Conservation (phyloP, 2,329 filamentous ascomycete species). For the Truncatella angustata region DNA sequence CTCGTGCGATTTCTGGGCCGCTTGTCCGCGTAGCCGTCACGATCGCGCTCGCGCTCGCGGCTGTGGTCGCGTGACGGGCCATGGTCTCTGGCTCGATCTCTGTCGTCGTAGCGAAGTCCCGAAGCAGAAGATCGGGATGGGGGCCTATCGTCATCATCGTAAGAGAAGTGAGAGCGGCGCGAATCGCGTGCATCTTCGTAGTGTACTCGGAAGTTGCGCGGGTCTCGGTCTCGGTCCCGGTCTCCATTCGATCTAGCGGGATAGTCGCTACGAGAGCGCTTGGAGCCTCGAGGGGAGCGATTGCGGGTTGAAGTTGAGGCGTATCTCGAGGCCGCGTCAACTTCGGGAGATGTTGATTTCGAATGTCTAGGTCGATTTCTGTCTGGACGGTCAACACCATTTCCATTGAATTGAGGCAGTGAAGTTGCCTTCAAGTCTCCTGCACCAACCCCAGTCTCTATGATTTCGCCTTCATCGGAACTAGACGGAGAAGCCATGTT, state of each 20-base stretch:
- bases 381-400: conserved; percentile 88
- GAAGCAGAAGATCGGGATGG: conserved; percentile 35
- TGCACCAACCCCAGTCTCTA: conserved; percentile 61
- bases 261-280: conserved; percentile 61
- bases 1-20: conserved; percentile 45
- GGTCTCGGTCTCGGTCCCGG: too few species aligned
- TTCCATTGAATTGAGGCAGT: conserved; percentile 72
- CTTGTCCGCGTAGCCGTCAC: conserved; percentile 51
- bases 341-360: conserved; percentile 53
- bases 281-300: conserved; percentile 64
- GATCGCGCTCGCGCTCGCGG: conserved; percentile 51
- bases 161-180: conserved; percentile 46
- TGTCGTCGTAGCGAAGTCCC: conserved; percentile 47
- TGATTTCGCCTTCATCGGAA: conserved; percentile 85
- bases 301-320: conserved; percentile 46
- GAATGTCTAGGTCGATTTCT: conserved; percentile 68
- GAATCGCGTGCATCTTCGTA: conserved; percentile 56
- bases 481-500: conserved; percentile 45
- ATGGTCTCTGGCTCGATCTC: conserved; percentile 39
- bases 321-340: conserved; percentile 33
- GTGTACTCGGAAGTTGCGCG: conserved; percentile 58
- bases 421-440: conserved; percentile 79
- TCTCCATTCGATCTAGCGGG: conserved; percentile 44
- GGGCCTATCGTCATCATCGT: conserved; percentile 58
- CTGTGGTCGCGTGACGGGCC: conserved; percentile 35